A percentile compares a stretch with the other conserved stretches of the same genome.
phyloP scores from a whole-genome alignment of 2,329 filamentous ascomycete species.

The Aphanoascus verrucosus region DNA sequence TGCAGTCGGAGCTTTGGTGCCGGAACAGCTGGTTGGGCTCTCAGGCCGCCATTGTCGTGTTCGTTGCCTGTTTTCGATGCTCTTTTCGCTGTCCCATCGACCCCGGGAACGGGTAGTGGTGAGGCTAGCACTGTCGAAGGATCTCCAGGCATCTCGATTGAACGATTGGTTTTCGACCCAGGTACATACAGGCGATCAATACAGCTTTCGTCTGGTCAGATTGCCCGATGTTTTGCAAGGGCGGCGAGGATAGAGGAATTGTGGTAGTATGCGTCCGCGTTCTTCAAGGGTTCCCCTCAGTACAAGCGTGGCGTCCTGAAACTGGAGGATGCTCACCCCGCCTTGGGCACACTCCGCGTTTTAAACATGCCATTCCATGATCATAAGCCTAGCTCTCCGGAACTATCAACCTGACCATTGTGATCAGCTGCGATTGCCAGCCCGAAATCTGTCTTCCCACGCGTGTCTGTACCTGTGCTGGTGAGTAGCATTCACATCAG shows the following conservation, averaged over 20 bases:
- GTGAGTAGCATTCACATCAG: neutral
- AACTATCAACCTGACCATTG: too few relatives aligned
- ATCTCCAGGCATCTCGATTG: neutral
- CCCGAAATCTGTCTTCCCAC: too few relatives aligned
- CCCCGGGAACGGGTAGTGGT: neutral
- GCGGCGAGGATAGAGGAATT: too few relatives aligned
- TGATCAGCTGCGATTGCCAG: too few relatives aligned
- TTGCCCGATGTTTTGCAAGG: too few relatives aligned
- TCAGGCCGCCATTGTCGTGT: neutral
- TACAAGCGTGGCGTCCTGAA: neutral
- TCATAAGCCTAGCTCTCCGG: too few relatives aligned
- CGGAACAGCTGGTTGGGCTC: conserved; percentile 14
- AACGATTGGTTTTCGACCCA: neutral
- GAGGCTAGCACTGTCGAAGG: neutral
- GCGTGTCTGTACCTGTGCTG: too few relatives aligned
- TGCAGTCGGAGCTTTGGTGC: conserved; percentile 30
- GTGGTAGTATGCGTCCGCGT: too few relatives aligned
- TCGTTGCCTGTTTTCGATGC: neutral
- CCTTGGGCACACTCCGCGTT: too few relatives aligned
- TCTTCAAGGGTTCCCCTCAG: neutral
- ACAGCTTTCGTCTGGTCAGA: too few relatives aligned
- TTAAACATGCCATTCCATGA: too few relatives aligned
- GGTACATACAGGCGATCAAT: too few relatives aligned
- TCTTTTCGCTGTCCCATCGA: neutral
- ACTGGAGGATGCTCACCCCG: neutral